Conservation (phyloP, 2,329 filamentous ascomycete genomes). For the Helotiales sp. region DNA sequence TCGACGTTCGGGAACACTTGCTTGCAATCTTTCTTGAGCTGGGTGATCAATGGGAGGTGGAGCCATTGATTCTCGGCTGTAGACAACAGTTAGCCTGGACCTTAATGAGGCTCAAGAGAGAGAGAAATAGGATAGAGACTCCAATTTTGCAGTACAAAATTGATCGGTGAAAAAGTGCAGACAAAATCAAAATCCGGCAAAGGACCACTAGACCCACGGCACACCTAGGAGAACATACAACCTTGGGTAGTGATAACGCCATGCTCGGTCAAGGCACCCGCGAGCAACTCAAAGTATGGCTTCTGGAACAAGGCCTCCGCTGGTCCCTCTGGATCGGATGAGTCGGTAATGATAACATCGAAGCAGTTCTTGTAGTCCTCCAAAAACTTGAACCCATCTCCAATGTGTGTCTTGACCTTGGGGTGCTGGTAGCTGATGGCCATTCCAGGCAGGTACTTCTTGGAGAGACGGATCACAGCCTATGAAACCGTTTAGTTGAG, state of each 20-base stretch:
- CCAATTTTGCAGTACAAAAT: neutral
- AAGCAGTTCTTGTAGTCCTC: conserved; percentile 95
- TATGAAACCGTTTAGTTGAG: conserved; percentile 33
- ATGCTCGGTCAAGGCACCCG: conserved; percentile 86
- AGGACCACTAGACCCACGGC: conserved; percentile 22
- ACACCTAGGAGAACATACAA: conserved; percentile 83
- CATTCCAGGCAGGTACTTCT: conserved; percentile 97
- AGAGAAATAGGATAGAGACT: neutral
- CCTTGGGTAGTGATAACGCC: conserved; percentile 99
- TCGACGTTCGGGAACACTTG: conserved; percentile 97
- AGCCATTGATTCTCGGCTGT: conserved; percentile 99
- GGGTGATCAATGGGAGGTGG: conserved; percentile 87
- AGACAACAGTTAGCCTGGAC: conserved; percentile 12
- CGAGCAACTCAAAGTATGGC: conserved; percentile 94
- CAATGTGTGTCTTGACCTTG: conserved; percentile 88
- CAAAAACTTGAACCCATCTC: conserved; percentile 98
- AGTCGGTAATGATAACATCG: conserved; percentile 99
- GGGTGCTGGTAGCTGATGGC: conserved; percentile 89
- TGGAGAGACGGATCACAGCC: conserved; percentile 97
- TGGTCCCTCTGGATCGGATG: conserved; percentile 93
- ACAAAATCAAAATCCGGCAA: conserved; percentile 9
- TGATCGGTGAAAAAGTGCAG: neutral
- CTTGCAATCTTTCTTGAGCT: conserved; percentile 95
- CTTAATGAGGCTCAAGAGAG: neutral
- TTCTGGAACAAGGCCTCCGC: conserved; percentile 98